phyloP scores from a whole-genome alignment of 495 filamentous ascomycete genomes.

The Lichenothelia convexa region DNA sequence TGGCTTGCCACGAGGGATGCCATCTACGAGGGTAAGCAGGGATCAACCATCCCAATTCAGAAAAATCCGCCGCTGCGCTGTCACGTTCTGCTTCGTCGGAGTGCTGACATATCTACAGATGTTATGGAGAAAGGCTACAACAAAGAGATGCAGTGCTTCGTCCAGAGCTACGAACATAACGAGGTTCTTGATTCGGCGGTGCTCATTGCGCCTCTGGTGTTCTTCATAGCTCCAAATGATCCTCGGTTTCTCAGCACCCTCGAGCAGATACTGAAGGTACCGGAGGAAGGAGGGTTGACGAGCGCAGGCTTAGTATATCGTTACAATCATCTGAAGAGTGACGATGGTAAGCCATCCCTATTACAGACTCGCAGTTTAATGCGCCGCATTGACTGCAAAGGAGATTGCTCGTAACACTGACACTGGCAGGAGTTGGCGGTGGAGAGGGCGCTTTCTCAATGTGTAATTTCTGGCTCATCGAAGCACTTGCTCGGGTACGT shows the following conservation, averaged over 20 bases:
- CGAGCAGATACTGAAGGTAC: slow-evolving; percentile 44
- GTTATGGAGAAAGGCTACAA: slow-evolving; percentile 59
- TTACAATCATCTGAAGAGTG: slow-evolving; percentile 43
- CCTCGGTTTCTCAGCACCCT: slow-evolving; percentile 51
- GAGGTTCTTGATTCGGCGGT: slow-evolving; percentile 53
- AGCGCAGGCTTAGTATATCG: slow-evolving; percentile 53
- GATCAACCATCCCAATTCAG: too few species aligned
- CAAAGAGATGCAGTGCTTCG: slow-evolving; percentile 40
- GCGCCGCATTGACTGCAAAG: too few species aligned
- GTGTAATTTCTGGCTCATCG: slow-evolving; percentile 64
- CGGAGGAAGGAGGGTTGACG: slow-evolving; percentile 53
- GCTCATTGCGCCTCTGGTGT: slow-evolving; percentile 53
- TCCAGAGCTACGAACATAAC: slow-evolving; percentile 50
- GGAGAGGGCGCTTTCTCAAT: slow-evolving; percentile 60
- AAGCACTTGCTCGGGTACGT: slow-evolving; percentile 49
- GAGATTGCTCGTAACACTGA: too few species aligned
- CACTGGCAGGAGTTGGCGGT: slow-evolving; percentile 42
- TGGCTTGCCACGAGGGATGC: slow-evolving; percentile 44
- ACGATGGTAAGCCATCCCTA: slow-evolving; percentile 39
- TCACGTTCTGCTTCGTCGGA: too few species aligned
- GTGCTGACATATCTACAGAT: too few species aligned
- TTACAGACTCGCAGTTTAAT: not conserved
- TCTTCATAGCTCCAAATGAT: slow-evolving; percentile 58
- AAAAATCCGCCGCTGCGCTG: too few species aligned
- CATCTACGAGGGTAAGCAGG: slow-evolving; percentile 56